Percentiles rank a stretch among this genome's conserved stretches.
Evolutionary conservation across 768 basidiomycete genomes (phyloP).

Genomic region (Sporobolomyces pararoseus): DNA sequence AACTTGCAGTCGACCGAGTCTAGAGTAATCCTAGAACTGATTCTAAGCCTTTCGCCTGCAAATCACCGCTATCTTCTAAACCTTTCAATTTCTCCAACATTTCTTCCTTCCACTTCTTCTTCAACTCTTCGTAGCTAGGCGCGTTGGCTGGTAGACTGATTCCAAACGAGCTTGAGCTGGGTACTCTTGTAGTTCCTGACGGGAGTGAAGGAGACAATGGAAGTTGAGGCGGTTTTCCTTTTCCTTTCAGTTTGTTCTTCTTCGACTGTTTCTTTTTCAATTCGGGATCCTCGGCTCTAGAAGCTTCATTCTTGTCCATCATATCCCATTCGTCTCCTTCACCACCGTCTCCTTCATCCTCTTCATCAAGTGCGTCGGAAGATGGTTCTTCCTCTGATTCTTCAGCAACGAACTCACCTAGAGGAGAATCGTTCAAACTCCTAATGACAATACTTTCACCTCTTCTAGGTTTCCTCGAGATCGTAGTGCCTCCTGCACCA

Average conservation of each 20-base stretch:
- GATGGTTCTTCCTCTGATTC: slow-evolving; percentile 16
- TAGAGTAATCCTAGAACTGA: background rate
- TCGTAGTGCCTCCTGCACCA: background rate
- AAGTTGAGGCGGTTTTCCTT: slow-evolving; percentile 11
- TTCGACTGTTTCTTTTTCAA: background rate
- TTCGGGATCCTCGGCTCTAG: slow-evolving; percentile 1
- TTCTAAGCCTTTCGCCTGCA: slow-evolving; percentile 2
- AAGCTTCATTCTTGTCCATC: slow-evolving; percentile 17
- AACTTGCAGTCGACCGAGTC: too few relatives aligned
- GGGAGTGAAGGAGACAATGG: background rate
- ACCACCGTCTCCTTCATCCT: background rate
- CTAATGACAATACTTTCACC: slow-evolving; percentile 34
- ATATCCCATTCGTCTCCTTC: slow-evolving; percentile 24
- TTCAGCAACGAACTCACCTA: slow-evolving; percentile 29
- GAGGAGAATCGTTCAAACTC: slow-evolving; percentile 18
- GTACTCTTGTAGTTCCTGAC: background rate
- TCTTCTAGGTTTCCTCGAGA: slow-evolving; percentile 9
- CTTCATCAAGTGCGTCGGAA: background rate
- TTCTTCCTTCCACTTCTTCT: slow-evolving; percentile 4
- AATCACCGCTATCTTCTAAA: slow-evolving; percentile 3
- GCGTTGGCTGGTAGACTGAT: slow-evolving; percentile 4
- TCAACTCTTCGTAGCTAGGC: slow-evolving; percentile 9
- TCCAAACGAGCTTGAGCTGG: slow-evolving; percentile 14
- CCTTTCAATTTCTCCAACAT: slow-evolving; percentile 15
- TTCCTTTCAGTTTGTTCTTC: slow-evolving; percentile 7